Conservation (phyloP, 2,329 filamentous ascomycete species). For the Xylaria hypoxylon region DNA sequence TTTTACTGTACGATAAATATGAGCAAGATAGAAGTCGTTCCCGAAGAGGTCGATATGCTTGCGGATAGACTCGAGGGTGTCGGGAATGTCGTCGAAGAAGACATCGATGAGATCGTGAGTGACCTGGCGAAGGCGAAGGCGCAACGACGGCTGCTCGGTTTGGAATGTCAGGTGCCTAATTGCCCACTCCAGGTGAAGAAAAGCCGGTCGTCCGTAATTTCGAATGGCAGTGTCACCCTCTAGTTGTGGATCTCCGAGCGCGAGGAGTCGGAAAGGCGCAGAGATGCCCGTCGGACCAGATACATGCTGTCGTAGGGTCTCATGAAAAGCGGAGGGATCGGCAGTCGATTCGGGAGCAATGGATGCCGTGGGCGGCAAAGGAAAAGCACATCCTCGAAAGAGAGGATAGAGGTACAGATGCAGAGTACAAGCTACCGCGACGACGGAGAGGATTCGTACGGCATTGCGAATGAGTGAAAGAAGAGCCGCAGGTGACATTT, state of each 20-base stretch:
- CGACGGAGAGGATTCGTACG: slow-evolving; percentile 68
- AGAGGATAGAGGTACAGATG: slow-evolving; percentile 91
- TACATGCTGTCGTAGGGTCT: slow-evolving; percentile 54
- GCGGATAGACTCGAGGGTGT: slow-evolving; percentile 72
- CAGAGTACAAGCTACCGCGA: slow-evolving; percentile 76
- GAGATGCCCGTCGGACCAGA: slow-evolving; percentile 46
- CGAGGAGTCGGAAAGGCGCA: slow-evolving; percentile 87
- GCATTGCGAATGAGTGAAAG: slow-evolving; percentile 68
- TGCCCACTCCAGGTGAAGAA: slow-evolving; percentile 65
- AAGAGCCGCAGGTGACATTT: slow-evolving; percentile 65
- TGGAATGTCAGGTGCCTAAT: slow-evolving; percentile 62
- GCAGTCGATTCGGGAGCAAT: slow-evolving; percentile 25
- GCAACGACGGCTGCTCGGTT: slow-evolving; percentile 59
- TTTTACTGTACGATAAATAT: slow-evolving; percentile 85
- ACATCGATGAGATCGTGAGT: slow-evolving; percentile 72
- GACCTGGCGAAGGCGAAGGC: slow-evolving; percentile 64
- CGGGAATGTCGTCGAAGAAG: slow-evolving; percentile 74
- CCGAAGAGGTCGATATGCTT: slow-evolving; percentile 91
- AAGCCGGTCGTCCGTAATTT: slow-evolving; percentile 62
- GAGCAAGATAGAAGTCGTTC: slow-evolving; percentile 94
- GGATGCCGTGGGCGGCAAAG: slow-evolving; percentile 57
- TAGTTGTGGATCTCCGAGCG: slow-evolving; percentile 91
- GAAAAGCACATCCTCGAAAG: slow-evolving; percentile 84
- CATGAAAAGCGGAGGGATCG: slow-evolving; percentile 50
- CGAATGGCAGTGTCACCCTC: slow-evolving; percentile 91